Conservation (phyloP, 345 rosid species). For the Bruguiera sexangula region DNA sequence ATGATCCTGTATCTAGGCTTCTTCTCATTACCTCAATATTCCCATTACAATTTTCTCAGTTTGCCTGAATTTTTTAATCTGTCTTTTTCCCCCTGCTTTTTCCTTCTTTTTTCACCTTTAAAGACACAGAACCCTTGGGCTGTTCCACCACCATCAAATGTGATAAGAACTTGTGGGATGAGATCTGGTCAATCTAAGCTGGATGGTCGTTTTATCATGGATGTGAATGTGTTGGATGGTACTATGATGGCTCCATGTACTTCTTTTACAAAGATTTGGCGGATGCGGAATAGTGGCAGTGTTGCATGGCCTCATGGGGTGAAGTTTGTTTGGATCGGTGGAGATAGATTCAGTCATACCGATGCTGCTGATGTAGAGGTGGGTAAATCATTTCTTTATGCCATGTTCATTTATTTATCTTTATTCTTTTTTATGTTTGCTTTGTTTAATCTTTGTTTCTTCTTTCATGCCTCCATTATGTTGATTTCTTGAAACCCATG, state of each 20-base stretch:
- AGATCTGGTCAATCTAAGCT: conserved; percentile 45
- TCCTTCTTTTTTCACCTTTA: not conserved
- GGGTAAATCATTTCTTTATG: not conserved
- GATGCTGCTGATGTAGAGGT: conserved; percentile 59
- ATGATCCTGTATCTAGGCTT: conserved; percentile 37
- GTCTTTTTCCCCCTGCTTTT: not conserved
- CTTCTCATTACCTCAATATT: not conserved
- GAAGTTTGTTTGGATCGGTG: conserved; percentile 74
- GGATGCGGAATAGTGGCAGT: conserved; percentile 77
- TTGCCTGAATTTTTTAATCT: not conserved
- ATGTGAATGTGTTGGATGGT: conserved; percentile 86
- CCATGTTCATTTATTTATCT: not conserved
- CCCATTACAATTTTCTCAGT: not conserved
- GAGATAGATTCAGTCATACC: conserved; percentile 51
- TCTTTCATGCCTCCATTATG: not conserved
- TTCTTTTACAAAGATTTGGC: conserved; percentile 84
- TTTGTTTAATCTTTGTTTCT: not conserved
- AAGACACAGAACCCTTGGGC: conserved; percentile 32
- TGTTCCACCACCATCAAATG: conserved; percentile 21
- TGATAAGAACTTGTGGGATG: conserved; percentile 24
- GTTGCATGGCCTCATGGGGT: conserved; percentile 61
- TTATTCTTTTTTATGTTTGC: not conserved
- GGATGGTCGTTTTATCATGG: conserved; percentile 73
- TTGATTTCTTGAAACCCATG: conserved; percentile 7
- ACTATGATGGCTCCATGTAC: conserved; percentile 72